These are phyloP conservation scores for Epichloe festucae DNA, from an alignment of 2,329 filamentous ascomycete species.

Conservation along the genomic window DNA sequence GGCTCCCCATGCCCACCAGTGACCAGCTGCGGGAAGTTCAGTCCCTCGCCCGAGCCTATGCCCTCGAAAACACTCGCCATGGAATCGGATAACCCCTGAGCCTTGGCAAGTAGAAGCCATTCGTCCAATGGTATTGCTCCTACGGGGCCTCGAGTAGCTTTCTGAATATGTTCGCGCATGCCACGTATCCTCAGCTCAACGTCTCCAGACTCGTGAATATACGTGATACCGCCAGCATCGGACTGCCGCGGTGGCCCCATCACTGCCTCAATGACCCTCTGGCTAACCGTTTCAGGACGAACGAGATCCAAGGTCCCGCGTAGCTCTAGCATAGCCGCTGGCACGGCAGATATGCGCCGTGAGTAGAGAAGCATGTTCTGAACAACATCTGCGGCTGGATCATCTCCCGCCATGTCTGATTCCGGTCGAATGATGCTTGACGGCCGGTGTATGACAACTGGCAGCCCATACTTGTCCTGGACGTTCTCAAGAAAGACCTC, in stretches of 20 bases:
- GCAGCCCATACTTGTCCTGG: not conserved
- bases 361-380: not conserved
- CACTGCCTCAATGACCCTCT: not conserved
- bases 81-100: not conserved
- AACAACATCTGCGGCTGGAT: not conserved
- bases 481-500: conserved; percentile 17
- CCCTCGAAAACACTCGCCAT: not conserved
- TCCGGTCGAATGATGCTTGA: conserved; percentile 3
- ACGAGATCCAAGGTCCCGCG: not conserved
- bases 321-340: not conserved
- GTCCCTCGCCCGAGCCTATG: not conserved
- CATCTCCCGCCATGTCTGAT: not conserved
- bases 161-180: not conserved
- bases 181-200: not conserved
- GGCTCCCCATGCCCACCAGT: too few species aligned
- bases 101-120: not conserved
- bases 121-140: not conserved
- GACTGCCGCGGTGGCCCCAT: not conserved
- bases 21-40: not conserved
- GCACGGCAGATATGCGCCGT: not conserved
- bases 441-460: conserved; percentile 8
- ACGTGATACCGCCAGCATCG: not conserved
- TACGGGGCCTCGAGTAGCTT: not conserved
- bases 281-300: not conserved
- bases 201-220: not conserved